Base-by-base conservation (phyloP, 768 basidiomycete genomes). In the Tylopilus plumbeoviolaceoides region DNA sequence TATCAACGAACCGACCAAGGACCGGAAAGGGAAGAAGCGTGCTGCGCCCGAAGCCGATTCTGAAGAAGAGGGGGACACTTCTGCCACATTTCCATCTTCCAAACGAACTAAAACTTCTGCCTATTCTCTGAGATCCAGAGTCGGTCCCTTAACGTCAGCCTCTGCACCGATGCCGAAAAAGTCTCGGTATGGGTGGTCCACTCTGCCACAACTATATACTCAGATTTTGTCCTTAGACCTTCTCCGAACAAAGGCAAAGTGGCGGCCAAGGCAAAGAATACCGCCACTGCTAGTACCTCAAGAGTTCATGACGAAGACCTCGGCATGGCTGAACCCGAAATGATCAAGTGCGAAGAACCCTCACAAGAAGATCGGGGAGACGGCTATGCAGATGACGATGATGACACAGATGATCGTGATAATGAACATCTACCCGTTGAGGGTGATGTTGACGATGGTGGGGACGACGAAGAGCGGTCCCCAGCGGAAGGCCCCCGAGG, bases 11-110 rank as follows among this genome's bases (percentile, higher is more conserved):
- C 81, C 85, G 45, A 60, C 73, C 3, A 78, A 78, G 64, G 89
- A 91, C 72, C 70, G 72, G 59, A 95, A 95, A 72, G 94, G 92
- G 53, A 97, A 97, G 83, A 95, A 95, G 75, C 87, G 91, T 63
- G 92, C 91, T 36, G 81, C 78, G 30, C 85, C 87, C 44, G 88
- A 91, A 72, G 70, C 75, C 31, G 72, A 71, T 59, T 82, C 82
- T 41, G 87, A 87, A 70, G 83, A 87, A 67, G 87, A 90, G 68
- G 73, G 76, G 23, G 64, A 65, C 45, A 70, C 75, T 60, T 73
- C 75, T 43, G 57, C 70, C 41, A 61, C 74, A 54, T 64, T 72
- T 46, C 74, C 80, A 27, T 76, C 84, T 48, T 75, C 75, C 51
- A 89, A 90, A 72, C 87, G 83, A 60, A 75, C 75, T 45, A 80